These are phyloP conservation scores for Penicillium ucsense DNA, from an alignment of 495 filamentous ascomycete species.

Conservation along the genomic window DNA sequence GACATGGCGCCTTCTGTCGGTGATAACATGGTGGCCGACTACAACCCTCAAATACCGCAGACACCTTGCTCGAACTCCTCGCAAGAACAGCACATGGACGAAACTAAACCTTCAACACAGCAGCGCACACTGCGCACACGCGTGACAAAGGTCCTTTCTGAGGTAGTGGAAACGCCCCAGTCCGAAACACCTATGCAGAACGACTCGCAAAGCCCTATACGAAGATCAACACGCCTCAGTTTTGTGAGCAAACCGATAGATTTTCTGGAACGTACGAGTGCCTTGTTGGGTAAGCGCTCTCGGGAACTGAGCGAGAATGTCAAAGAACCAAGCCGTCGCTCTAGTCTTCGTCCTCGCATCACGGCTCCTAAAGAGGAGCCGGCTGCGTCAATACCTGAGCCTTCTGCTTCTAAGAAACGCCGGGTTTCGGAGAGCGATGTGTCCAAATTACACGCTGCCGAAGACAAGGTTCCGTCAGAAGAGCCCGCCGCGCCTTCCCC, in stretches of 20 bases:
- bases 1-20: constrained; percentile 23
- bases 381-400: constrained; percentile 14
- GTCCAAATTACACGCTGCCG: constrained; percentile 28
- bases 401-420: constrained; percentile 33
- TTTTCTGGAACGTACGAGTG: constrained; percentile 31
- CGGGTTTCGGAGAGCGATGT: constrained; percentile 41
- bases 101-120: constrained; percentile 27
- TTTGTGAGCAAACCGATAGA: constrained; percentile 35
- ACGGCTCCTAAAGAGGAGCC: constrained; percentile 24
- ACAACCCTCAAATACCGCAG: constrained; percentile 28
- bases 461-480: constrained; percentile 24
- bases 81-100: constrained; percentile 29
- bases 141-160: constrained; percentile 35
- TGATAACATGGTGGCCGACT: constrained; percentile 26
- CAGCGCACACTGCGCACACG: constrained; percentile 38
- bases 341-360: constrained; percentile 32
- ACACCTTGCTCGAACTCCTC: constrained; percentile 35
- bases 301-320: constrained; percentile 33
- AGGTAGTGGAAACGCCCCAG: constrained; percentile 29
- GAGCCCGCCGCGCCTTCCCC: constrained; percentile 27
- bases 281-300: constrained; percentile 47
- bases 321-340: constrained; percentile 31
- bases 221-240: constrained; percentile 33
- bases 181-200: constrained; percentile 7
- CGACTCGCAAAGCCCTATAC: constrained; percentile 12